A percentile compares a stretch with the other conserved stretches of the same genome.
These are phyloP conservation scores for Albifimbria verrucaria DNA, from an alignment of 2,329 filamentous ascomycete genomes.

Conservation along the genomic window DNA sequence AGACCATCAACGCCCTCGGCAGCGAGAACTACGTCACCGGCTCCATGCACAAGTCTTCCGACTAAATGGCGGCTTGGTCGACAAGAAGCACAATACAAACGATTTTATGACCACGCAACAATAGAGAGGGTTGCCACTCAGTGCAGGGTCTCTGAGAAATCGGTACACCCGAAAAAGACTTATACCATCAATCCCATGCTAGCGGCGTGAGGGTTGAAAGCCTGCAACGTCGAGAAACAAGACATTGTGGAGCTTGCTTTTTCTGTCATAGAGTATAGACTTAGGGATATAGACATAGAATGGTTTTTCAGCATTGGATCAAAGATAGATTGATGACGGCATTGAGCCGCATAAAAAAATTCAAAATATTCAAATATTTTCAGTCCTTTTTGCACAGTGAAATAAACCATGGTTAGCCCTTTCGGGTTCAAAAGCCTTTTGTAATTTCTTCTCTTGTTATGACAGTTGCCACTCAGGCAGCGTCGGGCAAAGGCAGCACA, in stretches of 20 bases:
- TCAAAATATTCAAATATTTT: neutral
- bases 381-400: too few species aligned
- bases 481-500: too few species aligned
- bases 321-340: neutral
- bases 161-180: neutral
- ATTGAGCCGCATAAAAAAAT: neutral
- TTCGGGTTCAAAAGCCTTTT: too few species aligned
- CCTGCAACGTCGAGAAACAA: neutral
- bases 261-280: neutral
- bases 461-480: too few species aligned
- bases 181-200: neutral
- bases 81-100: neutral
- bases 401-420: too few species aligned
- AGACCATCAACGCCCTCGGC: conserved; percentile 55
- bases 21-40: conserved; percentile 69
- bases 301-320: neutral
- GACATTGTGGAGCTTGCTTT: neutral
- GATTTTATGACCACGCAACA: neutral
- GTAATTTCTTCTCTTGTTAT: too few species aligned
- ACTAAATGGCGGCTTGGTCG: conserved; percentile 21
- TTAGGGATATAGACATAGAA: neutral
- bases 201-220: neutral
- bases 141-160: neutral
- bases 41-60: conserved; percentile 36
- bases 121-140: neutral